Evolutionary conservation across 2,329 filamentous ascomycete species (phyloP).

Genomic region (Verticillium tricorpus): DNA sequence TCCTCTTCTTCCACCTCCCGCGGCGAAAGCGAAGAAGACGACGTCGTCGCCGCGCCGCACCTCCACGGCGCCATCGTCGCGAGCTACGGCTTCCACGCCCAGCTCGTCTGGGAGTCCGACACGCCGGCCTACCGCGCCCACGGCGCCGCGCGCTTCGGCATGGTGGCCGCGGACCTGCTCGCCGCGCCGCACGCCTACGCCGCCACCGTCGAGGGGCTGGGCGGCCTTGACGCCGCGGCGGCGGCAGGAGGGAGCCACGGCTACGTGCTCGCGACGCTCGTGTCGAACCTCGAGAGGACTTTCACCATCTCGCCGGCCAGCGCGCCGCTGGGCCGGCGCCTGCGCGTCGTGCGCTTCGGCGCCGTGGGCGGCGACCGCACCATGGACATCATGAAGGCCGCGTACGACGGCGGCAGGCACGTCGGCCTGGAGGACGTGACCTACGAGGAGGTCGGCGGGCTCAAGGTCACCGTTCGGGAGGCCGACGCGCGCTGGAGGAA

Average conservation of each 20-base stretch:
- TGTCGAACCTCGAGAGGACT: conserved; percentile 75
- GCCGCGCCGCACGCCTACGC: conserved; percentile 45
- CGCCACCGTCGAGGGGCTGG: conserved; percentile 18
- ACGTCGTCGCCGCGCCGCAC: conserved; percentile 11
- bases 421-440: conserved; percentile 55
- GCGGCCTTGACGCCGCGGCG: not conserved
- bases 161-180: conserved; percentile 78
- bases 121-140: conserved; percentile 74
- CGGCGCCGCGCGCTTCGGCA: conserved; percentile 73
- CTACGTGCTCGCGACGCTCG: conserved; percentile 72
- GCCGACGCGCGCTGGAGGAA: conserved; percentile 72
- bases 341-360: conserved; percentile 74
- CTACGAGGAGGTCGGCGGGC: conserved; percentile 65
- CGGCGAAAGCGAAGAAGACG: conserved; percentile 35
- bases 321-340: conserved; percentile 62
- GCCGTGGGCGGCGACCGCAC: conserved; percentile 58
- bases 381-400: conserved; percentile 71
- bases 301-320: conserved; percentile 79
- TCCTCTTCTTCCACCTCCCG: conserved; percentile 43
- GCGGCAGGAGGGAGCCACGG: conserved; percentile 45
- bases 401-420: conserved; percentile 55
- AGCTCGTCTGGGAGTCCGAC: conserved; percentile 86
- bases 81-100: conserved; percentile 86
- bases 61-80: conserved; percentile 78
- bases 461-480: conserved; percentile 65